phyloP scores from a whole-genome alignment of 1,284 basidiomycete genomes.

The Heterobasidion parviporum region DNA sequence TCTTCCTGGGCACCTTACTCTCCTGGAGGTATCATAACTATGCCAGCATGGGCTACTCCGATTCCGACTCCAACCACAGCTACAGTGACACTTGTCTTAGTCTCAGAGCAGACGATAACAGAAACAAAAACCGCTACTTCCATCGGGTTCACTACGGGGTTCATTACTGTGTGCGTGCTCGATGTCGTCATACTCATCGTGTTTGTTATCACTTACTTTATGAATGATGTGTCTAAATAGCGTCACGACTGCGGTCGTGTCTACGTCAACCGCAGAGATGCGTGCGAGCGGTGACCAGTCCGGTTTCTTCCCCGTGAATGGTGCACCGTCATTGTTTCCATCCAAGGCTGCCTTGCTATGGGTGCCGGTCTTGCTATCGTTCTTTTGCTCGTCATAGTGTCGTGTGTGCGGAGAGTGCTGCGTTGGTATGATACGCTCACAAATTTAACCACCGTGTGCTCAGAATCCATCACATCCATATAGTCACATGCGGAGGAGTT shows the following conservation, averaged over 20 bases:
- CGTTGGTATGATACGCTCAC: too few relatives aligned
- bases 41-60: conserved; percentile 8
- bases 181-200: not conserved
- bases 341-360: not conserved
- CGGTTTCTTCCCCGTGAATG: conserved; percentile 9
- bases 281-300: not conserved
- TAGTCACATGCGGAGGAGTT: too few relatives aligned
- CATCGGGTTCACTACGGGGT: conserved; percentile 14
- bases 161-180: conserved; percentile 19
- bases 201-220: not conserved
- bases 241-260: conserved; percentile 2
- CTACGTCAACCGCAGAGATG: conserved; percentile 5
- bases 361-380: not conserved
- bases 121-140: conserved; percentile 16
- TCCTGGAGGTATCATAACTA: conserved; percentile 13
- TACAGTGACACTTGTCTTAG: conserved; percentile 1
- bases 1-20: not conserved
- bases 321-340: not conserved
- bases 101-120: not conserved
- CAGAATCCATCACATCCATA: too few relatives aligned
- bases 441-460: too few relatives aligned
- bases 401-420: too few relatives aligned
- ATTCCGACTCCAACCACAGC: conserved; percentile 9
- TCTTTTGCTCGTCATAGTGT: too few relatives aligned
- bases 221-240: not conserved